A percentile compares a stretch with the other conserved stretches of the same genome.
Evolutionary conservation across 148 eudicot genomes (phyloP).

Genomic region (Dianthus caryophyllus): DNA sequence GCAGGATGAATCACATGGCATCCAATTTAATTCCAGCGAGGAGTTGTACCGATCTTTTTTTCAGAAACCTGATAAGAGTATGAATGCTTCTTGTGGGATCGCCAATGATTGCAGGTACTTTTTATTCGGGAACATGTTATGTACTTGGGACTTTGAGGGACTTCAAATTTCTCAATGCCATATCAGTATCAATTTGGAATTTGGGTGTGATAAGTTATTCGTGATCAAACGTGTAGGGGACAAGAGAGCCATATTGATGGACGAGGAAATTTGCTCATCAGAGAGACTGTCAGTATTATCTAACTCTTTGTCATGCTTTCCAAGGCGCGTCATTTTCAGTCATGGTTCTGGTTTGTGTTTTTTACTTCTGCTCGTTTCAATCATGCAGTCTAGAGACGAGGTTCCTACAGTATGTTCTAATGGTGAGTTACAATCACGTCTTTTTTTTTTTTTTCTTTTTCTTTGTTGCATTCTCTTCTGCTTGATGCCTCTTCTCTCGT

Average conservation of each 20-base stretch:
- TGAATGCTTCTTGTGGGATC: slow-evolving; percentile 23
- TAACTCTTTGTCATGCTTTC: slow-evolving; percentile 11
- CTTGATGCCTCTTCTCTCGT: too few relatives aligned
- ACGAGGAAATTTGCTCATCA: slow-evolving; percentile 25
- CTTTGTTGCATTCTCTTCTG: slow-evolving; percentile 9
- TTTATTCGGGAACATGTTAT: not conserved
- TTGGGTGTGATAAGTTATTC: slow-evolving; percentile 12
- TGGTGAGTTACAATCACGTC: slow-evolving; percentile 37
- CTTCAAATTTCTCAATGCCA: not conserved
- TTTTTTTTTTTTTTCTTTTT: slow-evolving; percentile 1
- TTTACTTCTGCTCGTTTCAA: slow-evolving; percentile 20
- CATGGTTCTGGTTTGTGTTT: slow-evolving; percentile 21
- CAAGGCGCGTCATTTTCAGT: slow-evolving; percentile 7
- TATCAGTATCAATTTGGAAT: not conserved
- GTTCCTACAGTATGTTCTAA: slow-evolving; percentile 33
- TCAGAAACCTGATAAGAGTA: slow-evolving; percentile 34
- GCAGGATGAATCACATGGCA: slow-evolving; percentile 48
- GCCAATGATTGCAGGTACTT: slow-evolving; percentile 53
- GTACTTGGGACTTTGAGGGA: slow-evolving; percentile 1
- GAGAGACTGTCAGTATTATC: slow-evolving; percentile 36
- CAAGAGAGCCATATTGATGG: slow-evolving; percentile 45
- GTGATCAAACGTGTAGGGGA: slow-evolving; percentile 36
- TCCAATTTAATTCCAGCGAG: slow-evolving; percentile 29
- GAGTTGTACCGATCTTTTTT: slow-evolving; percentile 37
- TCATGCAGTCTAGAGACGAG: slow-evolving; percentile 53